These are phyloP conservation scores for Tolypocladium ophioglossoides DNA, from an alignment of 2,329 filamentous ascomycete species.

Conservation along the genomic window DNA sequence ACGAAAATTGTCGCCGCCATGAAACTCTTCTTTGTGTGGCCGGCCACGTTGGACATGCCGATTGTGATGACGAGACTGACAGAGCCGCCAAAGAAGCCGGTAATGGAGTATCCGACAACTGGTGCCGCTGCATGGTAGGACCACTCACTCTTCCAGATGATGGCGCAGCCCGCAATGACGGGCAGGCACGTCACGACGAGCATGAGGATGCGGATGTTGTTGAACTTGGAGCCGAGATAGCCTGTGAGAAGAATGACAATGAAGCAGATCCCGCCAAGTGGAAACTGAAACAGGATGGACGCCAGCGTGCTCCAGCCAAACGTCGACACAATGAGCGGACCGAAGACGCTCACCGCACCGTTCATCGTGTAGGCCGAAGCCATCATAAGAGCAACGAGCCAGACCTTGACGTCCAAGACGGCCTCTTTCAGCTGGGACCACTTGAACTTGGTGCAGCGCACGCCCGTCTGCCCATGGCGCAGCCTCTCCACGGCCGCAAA, in stretches of 20 bases:
- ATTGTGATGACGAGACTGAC: constrained; percentile 47
- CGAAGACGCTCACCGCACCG: constrained; percentile 60
- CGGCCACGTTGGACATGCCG: constrained; percentile 58
- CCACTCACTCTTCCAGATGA: constrained; percentile 65
- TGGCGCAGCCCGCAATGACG: constrained; percentile 61
- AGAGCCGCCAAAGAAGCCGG: constrained; percentile 62
- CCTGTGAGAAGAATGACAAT: constrained; percentile 57
- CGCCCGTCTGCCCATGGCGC: constrained; percentile 51
- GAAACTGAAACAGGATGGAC: constrained; percentile 65
- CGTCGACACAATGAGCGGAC: constrained; percentile 60
- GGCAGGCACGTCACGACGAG: constrained; percentile 58
- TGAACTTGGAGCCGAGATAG: constrained; percentile 47
- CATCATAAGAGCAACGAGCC: constrained; percentile 58
- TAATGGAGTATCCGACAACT: constrained; percentile 61
- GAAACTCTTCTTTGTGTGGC: constrained; percentile 68
- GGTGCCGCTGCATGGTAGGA: constrained; percentile 53
- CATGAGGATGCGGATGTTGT: constrained; percentile 54
- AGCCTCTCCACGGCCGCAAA: constrained; percentile 55
- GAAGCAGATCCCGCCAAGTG: constrained; percentile 58
- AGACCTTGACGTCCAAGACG: constrained; percentile 49
- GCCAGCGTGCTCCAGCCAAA: constrained; percentile 56
- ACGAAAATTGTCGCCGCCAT: constrained; percentile 67
- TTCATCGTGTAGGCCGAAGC: constrained; percentile 61
- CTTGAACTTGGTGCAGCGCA: constrained; percentile 52
- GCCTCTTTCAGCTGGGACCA: constrained; percentile 46